phyloP scores from a whole-genome alignment of 495 filamentous ascomycete genomes.

The Penicillium canariense region DNA sequence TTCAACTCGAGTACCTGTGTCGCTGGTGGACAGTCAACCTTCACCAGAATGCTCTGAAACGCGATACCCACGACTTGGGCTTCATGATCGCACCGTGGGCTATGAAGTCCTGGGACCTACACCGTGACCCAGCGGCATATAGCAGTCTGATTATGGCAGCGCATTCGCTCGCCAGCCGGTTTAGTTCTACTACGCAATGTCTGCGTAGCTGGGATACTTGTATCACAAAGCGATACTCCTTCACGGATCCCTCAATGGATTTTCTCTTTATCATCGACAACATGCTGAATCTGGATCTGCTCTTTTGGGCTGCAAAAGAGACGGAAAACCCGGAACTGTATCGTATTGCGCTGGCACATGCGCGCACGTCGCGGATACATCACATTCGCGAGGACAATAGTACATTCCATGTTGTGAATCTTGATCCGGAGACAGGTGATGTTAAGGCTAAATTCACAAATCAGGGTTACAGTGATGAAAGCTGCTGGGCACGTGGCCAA shows the following conservation, averaged over 20 bases:
- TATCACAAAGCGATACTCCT: slow-evolving; percentile 32
- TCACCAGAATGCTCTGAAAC: slow-evolving; percentile 31
- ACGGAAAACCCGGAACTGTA: slow-evolving; percentile 25
- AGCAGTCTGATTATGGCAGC: slow-evolving; percentile 35
- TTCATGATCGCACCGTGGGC: slow-evolving; percentile 45
- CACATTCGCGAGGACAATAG: slow-evolving; percentile 33
- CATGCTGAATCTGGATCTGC: slow-evolving; percentile 47
- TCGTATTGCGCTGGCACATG: slow-evolving; percentile 38
- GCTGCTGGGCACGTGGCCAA: slow-evolving; percentile 46
- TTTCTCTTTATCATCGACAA: slow-evolving; percentile 48
- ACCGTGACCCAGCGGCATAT: slow-evolving; percentile 28
- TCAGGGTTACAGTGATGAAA: slow-evolving; percentile 40
- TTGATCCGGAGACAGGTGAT: slow-evolving; percentile 30
- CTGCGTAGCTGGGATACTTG: slow-evolving; percentile 41
- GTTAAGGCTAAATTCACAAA: slow-evolving; percentile 35
- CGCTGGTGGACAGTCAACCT: slow-evolving; percentile 36
- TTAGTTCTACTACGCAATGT: slow-evolving; percentile 28
- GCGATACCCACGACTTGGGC: slow-evolving; percentile 44
- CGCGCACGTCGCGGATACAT: slow-evolving; percentile 30
- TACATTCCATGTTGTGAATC: slow-evolving; percentile 42
- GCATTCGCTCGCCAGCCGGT: slow-evolving; percentile 36
- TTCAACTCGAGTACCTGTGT: slow-evolving; percentile 34
- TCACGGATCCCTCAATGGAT: slow-evolving; percentile 22
- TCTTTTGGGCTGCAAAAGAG: slow-evolving; percentile 42
- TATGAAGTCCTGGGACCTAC: slow-evolving; percentile 37